Percentiles rank a stretch among this genome's conserved stretches.
Conservation (phyloP, 345 rosid species). For the Citrus inodora region DNA sequence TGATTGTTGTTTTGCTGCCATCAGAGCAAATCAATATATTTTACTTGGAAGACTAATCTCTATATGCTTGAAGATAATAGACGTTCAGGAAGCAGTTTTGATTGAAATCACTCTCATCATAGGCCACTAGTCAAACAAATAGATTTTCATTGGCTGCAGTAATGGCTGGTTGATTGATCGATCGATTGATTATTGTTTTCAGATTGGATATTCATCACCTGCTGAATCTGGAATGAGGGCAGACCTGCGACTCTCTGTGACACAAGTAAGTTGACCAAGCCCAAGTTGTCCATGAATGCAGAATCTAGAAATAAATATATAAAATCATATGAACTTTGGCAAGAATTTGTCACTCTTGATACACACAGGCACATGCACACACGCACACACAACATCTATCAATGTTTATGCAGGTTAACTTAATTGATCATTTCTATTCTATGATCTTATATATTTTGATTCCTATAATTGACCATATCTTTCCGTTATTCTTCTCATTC, state of each 20-base stretch:
- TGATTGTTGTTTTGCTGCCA: no score
- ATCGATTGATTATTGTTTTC: background rate
- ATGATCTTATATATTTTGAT: background rate
- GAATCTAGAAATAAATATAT: no score
- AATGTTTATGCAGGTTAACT: no score
- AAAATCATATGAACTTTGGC: no score
- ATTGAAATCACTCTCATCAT: background rate
- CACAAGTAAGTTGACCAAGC: slow-evolving; percentile 7
- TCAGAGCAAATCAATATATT: no score
- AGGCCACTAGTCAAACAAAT: background rate
- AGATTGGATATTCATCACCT: slow-evolving; percentile 43
- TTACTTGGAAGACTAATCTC: no score
- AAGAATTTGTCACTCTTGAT: no score
- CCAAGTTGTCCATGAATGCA: no score
- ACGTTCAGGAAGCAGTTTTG: background rate
- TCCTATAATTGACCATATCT: background rate
- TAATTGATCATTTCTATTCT: no score
- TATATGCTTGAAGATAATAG: background rate
- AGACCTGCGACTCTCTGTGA: slow-evolving; percentile 37
- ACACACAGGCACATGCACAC: no score
- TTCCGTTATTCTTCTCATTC: background rate
- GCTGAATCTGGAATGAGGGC: slow-evolving; percentile 37
- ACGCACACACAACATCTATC: no score
- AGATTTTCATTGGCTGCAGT: background rate
- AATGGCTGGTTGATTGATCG: background rate